Evolutionary conservation across 2,329 filamentous ascomycete species (phyloP), one percentile per base, ranked within the genome.

Genomic region (Penicillium psychrosexuale): DNA sequence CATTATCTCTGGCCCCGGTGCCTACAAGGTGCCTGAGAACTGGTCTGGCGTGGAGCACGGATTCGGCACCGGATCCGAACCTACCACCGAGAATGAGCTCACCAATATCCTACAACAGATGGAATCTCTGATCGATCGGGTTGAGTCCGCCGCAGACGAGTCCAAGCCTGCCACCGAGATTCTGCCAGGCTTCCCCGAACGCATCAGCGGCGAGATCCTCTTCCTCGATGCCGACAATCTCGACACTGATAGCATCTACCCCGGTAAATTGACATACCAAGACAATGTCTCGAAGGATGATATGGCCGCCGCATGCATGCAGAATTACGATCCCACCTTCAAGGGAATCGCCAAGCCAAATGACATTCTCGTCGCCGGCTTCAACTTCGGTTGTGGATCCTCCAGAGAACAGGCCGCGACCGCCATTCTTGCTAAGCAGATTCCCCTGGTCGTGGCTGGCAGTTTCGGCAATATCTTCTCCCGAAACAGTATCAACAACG

Each of bases 211-310:
- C 22, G 90, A 97, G 72, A 95, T 97, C 55, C 80, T 96, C 44
- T 96, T 94, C 74, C 90, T 84, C 69, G 90, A 96, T 66, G 84
- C 83, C 0, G 88, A 91, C 70, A 95, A 96, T 75, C 84, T 97
- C 70, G 90, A 94, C 75, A 97, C 93, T 0, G 93, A 97, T 68
- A 87, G 83, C 51, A 96, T 97, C 71, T 97, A 97, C 72, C 89
- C 91, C 0, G 91, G 90, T 5, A 91, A 92, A 69, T 91, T 90
- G 72, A 97, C 92, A 0, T 97, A 97, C 74, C 90, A 95, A 69
- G 92, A 97, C 68, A 82, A 89, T 65, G 80, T 97, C 1, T 77
- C 88, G 0, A 78, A 75, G 0, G 87, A 90, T 58, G 84, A 84
- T 53, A 97, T 97, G 93, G 90, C 91, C 0, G 79, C 89, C 61